Conservation (phyloP, 768 basidiomycete species). For the Leccinum aurantiacum region DNA sequence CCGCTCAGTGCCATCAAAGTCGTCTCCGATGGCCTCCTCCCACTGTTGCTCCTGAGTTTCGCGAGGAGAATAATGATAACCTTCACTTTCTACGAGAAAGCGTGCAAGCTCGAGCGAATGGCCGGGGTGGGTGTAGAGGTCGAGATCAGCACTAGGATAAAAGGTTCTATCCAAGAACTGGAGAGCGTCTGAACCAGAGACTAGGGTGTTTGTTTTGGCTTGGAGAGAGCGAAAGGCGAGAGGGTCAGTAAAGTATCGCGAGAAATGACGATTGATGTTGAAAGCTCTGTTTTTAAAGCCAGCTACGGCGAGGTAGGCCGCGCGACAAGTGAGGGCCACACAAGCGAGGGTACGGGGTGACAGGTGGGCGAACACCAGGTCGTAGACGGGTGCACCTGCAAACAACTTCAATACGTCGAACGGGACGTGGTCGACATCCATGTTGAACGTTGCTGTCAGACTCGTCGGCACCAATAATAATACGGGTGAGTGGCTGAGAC, state of each 20-base stretch:
- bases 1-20: slow-evolving; percentile 21
- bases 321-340: slow-evolving; percentile 24
- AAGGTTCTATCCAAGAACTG: slow-evolving; percentile 49
- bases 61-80: slow-evolving; percentile 32
- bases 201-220: slow-evolving; percentile 41
- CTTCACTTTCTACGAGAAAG: slow-evolving; percentile 34
- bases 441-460: not conserved
- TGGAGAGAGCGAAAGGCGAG: slow-evolving; percentile 46
- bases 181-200: slow-evolving; percentile 54
- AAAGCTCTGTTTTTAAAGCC: slow-evolving; percentile 30
- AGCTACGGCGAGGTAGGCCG: slow-evolving; percentile 12
- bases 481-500: no score
- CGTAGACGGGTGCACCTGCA: slow-evolving; percentile 22
- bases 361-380: slow-evolving; percentile 20
- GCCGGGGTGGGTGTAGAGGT: slow-evolving; percentile 44
- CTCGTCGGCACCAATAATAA: not conserved
- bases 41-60: slow-evolving; percentile 20
- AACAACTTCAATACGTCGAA: slow-evolving; percentile 6
- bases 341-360: slow-evolving; percentile 27
- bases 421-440: not conserved
- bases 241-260: slow-evolving; percentile 37
- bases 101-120: slow-evolving; percentile 32
- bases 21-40: slow-evolving; percentile 2
- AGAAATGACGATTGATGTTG: slow-evolving; percentile 38
- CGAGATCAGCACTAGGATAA: slow-evolving; percentile 51